These are phyloP conservation scores for Echites panduratus DNA, from an alignment of 257 asterid species.

Conservation along the genomic window DNA sequence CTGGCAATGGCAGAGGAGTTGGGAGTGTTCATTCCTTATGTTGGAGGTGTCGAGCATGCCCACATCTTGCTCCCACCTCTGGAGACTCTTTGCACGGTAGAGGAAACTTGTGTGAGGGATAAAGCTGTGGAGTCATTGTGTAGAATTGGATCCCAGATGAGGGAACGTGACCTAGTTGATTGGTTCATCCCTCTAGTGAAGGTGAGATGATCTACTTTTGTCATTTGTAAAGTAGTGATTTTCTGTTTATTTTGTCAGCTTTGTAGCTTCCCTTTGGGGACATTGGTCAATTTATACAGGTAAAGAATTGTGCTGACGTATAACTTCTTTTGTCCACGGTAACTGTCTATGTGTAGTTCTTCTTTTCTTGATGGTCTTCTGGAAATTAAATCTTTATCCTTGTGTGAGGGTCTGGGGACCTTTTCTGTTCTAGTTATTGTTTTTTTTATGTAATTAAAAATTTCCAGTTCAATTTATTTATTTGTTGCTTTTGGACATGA, in stretches of 20 bases:
- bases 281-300: not conserved
- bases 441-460: not conserved
- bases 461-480: not conserved
- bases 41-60: slow-evolving; percentile 94
- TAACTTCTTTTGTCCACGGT: not conserved
- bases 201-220: slow-evolving; percentile 34
- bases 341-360: not conserved
- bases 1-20: slow-evolving; percentile 96
- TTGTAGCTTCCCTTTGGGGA: not conserved
- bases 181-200: slow-evolving; percentile 80
- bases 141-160: slow-evolving; percentile 90
- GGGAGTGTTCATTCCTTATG: slow-evolving; percentile 89
- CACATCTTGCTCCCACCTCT: slow-evolving; percentile 82
- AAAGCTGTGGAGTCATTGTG: slow-evolving; percentile 89
- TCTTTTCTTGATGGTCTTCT: not conserved
- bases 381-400: not conserved
- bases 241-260: not conserved
- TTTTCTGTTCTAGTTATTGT: not conserved
- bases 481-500: slow-evolving; percentile 5
- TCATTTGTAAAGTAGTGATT: not conserved
- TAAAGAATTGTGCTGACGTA: not conserved
- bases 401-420: not conserved
- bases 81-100: slow-evolving; percentile 88
- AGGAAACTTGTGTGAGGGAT: slow-evolving; percentile 93
- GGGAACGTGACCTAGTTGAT: slow-evolving; percentile 80